phyloP scores from a whole-genome alignment of 2,329 filamentous ascomycete species.

The Sporothrix schenckii region DNA sequence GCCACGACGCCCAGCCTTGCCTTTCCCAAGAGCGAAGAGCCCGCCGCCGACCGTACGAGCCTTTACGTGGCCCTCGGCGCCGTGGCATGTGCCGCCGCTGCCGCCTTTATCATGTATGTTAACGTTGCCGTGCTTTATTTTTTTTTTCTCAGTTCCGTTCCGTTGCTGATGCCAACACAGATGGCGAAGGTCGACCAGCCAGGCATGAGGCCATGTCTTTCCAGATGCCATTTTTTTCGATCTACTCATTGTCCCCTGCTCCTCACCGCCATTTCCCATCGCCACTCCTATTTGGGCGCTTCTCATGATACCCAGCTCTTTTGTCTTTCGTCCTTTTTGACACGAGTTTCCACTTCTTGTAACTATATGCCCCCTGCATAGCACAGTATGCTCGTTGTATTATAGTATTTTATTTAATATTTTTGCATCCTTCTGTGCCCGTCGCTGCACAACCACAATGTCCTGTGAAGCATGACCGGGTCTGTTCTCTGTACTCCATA shows the following conservation, averaged over 20 bases:
- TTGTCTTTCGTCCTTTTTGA: slow-evolving; percentile 25
- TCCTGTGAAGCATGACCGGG: too few species aligned
- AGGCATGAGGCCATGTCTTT: slow-evolving; percentile 7
- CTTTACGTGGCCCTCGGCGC: slow-evolving; percentile 85
- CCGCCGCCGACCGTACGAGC: slow-evolving; percentile 78
- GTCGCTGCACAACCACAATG: neutral
- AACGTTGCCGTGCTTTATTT: too few species aligned
- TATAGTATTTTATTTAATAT: neutral
- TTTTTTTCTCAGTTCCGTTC: neutral
- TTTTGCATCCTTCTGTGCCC: neutral
- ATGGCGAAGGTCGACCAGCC: slow-evolving; percentile 36
- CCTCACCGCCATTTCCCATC: neutral
- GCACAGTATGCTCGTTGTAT: neutral
- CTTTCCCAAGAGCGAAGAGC: slow-evolving; percentile 88
- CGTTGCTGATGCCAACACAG: slow-evolving; percentile 24
- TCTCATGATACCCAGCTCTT: slow-evolving; percentile 32
- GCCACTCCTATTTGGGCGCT: neutral
- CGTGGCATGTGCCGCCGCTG: slow-evolving; percentile 63
- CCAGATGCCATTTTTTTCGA: neutral
- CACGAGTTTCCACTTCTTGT: slow-evolving; percentile 24
- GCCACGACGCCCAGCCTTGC: slow-evolving; percentile 86
- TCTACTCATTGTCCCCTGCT: too few species aligned
- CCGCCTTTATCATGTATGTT: slow-evolving; percentile 70
- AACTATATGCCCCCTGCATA: neutral
- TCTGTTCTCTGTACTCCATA: neutral